These are phyloP conservation scores for Combretum micranthum DNA, from an alignment of 345 rosid species.

Conservation along the genomic window DNA sequence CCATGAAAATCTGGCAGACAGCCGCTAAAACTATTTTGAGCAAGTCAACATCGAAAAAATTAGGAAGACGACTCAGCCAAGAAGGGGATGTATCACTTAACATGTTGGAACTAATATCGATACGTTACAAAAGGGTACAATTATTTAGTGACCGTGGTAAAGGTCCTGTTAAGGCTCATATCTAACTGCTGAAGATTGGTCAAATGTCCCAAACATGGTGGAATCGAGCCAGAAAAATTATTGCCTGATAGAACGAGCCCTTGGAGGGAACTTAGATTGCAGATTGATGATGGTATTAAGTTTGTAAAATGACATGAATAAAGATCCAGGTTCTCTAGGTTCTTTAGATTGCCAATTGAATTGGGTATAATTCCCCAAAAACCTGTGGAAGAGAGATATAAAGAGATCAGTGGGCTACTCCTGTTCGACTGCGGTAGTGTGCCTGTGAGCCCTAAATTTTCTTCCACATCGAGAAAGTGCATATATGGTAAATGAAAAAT, in stretches of 20 bases:
- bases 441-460: neutral
- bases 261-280: conserved; percentile 9
- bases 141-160: conserved; percentile 2
- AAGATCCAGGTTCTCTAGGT: conserved; percentile 8
- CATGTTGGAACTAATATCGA: too few species aligned
- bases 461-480: neutral
- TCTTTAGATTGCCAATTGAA: conserved; percentile 12
- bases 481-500: neutral
- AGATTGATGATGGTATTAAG: conserved; percentile 16
- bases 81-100: too few species aligned
- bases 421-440: conserved; percentile 9
- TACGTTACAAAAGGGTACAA: neutral
- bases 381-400: neutral
- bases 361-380: conserved; percentile 15
- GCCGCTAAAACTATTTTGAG: neutral
- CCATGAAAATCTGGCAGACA: conserved; percentile 6
- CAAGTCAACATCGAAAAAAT: too few species aligned
- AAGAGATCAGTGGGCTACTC: neutral
- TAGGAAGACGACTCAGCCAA: too few species aligned
- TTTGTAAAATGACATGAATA: neutral
- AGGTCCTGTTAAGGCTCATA: conserved; percentile 8
- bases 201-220: conserved; percentile 3
- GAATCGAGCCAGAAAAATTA: conserved; percentile 8
- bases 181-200: neutral
- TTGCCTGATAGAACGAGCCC: conserved; percentile 10